Percentiles rank a stretch among this genome's conserved stretches.
These are phyloP conservation scores for Volutella citrinella DNA, from an alignment of 2,329 filamentous ascomycete genomes.

Conservation along the genomic window DNA sequence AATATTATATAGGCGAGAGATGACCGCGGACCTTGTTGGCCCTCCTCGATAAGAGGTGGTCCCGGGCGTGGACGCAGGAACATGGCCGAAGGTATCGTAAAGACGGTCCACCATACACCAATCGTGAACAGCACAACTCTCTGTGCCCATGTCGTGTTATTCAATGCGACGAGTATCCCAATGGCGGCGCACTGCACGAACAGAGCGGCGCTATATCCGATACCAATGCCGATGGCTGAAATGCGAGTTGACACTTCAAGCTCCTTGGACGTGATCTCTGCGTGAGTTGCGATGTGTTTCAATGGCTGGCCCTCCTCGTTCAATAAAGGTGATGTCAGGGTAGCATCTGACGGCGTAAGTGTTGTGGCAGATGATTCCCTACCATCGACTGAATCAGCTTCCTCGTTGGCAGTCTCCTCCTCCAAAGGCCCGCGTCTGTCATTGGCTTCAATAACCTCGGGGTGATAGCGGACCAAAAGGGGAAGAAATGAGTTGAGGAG, in stretches of 20 bases:
- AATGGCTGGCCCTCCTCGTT: constrained; percentile 32
- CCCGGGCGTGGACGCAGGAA: constrained; percentile 89
- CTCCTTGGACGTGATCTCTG: constrained; percentile 59
- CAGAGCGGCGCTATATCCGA: constrained; percentile 85
- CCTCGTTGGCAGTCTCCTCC: constrained; percentile 30
- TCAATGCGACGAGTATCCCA: constrained; percentile 67
- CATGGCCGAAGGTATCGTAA: constrained; percentile 82
- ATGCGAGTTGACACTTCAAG: constrained; percentile 84
- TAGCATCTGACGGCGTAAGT: constrained; percentile 21
- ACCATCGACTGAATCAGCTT: constrained; percentile 27
- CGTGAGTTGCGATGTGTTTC: constrained; percentile 38
- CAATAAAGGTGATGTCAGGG: constrained; percentile 49
- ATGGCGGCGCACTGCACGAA: constrained; percentile 82
- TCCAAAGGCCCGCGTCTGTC: constrained; percentile 28
- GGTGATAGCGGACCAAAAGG: constrained; percentile 83
- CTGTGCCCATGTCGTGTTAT: constrained; percentile 80
- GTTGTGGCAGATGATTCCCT: not conserved
- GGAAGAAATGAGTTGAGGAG: constrained; percentile 94
- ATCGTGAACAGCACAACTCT: constrained; percentile 84
- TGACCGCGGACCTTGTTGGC: constrained; percentile 32
- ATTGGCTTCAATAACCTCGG: constrained; percentile 40
- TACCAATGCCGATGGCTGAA: constrained; percentile 88
- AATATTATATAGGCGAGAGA: constrained; percentile 74
- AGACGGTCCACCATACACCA: constrained; percentile 88
- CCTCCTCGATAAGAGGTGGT: constrained; percentile 62